Evolutionary conservation across 2,329 filamentous ascomycete genomes (phyloP), one percentile per base, ranked within the genome.

Genomic region (Lecanicillium sp.): DNA sequence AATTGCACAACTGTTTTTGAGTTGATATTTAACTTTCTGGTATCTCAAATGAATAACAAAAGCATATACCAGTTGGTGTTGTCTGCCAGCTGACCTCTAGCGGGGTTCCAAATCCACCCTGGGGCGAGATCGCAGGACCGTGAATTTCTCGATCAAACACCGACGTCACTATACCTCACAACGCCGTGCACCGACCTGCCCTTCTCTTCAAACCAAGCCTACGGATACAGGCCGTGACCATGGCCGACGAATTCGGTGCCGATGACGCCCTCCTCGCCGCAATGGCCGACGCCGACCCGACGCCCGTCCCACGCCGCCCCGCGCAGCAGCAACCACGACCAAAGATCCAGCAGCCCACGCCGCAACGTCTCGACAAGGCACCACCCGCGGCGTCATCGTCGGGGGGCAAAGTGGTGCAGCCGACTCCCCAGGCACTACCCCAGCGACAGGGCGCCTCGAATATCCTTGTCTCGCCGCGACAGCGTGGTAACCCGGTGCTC

Each of bases 401-500:
- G 3, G 63, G 62, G 32, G 60, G 71, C 32, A 85, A 83, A 59
- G 75, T 94, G 21, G 83, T 91, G 27, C 91, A 96, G 66, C 90
- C 90, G 10, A 94, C 84, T 50, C 91, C 90, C 1, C 90, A 96
- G 69, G 84, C 81, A n/a, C 75, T 95, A 3, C 78, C 87, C 1
- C 77, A 80, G 52, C 71, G 72, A 40, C 72, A 72, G 7, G 67
- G 80, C 2, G 84, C 86, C 4, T 89, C 87, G 14, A 81, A 86
- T 5, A 95, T 97, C 55, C 77, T 95, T 17, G 90, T 97, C 24
- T 96, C 90, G 29, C 85, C 88, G 14, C 83, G 90, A 33, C 90
- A 98, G 66, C 94, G 95, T 67, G 93, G 91, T 52, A 98, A 98
- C 59, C 93, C 93, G 0, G 86, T 97, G 42, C 72, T 98, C 24